These are phyloP conservation scores for Arthrinium puccinioides DNA, from an alignment of 2,329 filamentous ascomycete genomes.

Conservation along the genomic window DNA sequence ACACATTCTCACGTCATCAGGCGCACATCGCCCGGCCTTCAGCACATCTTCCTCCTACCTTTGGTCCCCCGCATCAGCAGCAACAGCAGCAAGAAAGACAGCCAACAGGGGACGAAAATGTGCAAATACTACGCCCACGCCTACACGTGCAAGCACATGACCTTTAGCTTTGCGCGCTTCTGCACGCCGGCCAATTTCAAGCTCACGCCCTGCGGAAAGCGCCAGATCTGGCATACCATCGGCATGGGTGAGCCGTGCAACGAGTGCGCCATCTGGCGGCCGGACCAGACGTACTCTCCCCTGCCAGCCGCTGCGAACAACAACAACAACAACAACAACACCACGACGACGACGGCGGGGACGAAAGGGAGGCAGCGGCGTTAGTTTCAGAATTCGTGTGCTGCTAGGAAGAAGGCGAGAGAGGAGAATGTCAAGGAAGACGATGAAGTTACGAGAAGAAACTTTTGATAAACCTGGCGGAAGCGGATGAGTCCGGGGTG, in stretches of 20 bases:
- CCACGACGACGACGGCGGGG: background rate
- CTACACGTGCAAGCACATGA: conserved; percentile 26
- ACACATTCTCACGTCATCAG: no score
- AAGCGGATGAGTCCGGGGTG: no score
- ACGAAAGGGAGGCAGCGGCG: no score
- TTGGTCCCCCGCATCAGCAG: no score
- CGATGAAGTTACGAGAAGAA: no score
- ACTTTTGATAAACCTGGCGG: no score
- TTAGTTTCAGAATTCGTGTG: no score
- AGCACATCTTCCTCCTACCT: no score
- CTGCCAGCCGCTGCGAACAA: background rate
- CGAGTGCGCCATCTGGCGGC: conserved; percentile 23
- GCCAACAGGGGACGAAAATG: conserved; percentile 14
- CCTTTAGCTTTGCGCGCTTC: conserved; percentile 26
- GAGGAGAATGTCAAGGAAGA: no score
- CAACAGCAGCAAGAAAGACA: no score
- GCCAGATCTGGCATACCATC: conserved; percentile 28
- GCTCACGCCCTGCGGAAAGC: conserved; percentile 26
- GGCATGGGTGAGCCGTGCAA: conserved; percentile 27
- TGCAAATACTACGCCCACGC: conserved; percentile 31
- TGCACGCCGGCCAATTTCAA: conserved; percentile 26
- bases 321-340: background rate
- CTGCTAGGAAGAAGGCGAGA: no score
- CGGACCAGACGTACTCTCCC: conserved; percentile 9
- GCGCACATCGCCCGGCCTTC: no score